Evolutionary conservation across 1,284 basidiomycete species (phyloP).

Genomic region (Pseudozyma tsukubaensis): DNA sequence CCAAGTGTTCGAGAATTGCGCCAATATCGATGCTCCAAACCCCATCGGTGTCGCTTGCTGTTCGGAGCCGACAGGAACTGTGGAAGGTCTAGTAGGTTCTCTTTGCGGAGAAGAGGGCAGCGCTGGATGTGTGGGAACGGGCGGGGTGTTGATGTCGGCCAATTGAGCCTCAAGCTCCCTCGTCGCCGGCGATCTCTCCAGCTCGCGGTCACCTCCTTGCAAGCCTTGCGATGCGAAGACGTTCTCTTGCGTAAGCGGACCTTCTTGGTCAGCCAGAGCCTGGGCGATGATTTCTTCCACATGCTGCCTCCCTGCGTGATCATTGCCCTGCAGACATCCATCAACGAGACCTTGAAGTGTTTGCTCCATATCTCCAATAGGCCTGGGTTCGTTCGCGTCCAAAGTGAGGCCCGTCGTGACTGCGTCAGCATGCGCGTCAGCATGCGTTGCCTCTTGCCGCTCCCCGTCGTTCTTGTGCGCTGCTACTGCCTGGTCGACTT

Average conservation of each 20-base stretch:
- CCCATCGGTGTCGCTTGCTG: background rate
- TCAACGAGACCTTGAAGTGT: too few species aligned
- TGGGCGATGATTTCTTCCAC: constrained; percentile 10
- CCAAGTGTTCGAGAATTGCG: background rate
- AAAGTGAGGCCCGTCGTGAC: background rate
- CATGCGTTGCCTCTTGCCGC: background rate
- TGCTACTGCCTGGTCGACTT: background rate
- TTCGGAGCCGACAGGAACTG: background rate
- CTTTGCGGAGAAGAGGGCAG: background rate
- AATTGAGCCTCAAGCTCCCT: background rate
- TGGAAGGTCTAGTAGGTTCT: background rate
- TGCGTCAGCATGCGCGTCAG: background rate
- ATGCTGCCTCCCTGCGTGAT: background rate
- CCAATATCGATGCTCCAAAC: background rate
- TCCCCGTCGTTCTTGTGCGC: too few species aligned
- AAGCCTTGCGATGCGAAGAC: background rate
- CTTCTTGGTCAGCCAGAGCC: background rate
- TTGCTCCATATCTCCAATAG: background rate
- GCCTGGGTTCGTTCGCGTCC: background rate
- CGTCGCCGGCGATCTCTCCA: background rate
- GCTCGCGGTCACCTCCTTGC: background rate
- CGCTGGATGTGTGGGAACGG: background rate
- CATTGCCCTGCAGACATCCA: too few species aligned
- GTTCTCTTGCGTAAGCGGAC: constrained; percentile 10
- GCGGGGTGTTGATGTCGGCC: background rate